Base-by-base conservation (phyloP, 768 basidiomycete species). In the Nidula microcarpa region DNA sequence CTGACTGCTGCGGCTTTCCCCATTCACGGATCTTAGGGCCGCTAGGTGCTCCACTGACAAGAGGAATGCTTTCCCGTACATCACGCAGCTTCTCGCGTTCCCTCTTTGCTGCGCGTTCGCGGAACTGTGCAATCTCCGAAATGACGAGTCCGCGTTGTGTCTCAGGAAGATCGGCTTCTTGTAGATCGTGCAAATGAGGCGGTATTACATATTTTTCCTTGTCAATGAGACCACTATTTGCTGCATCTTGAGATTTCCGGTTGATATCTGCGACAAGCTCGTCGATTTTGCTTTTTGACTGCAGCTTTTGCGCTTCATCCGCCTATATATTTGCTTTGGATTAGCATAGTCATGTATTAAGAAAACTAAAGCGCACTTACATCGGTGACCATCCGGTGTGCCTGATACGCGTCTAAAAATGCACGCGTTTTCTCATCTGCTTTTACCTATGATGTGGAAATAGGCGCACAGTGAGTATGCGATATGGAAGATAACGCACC, bases 151-250 rank as follows among this genome's bases (percentile, higher is more conserved):
- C 93, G 35, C 96, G 88, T 57, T 81, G 84, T 0, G 91, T 91
- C 73, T 99, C 97, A 18, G 97, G 96, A 43, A 99, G 81, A 65
- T 99, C 97, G 50, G 94, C 91, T 72, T 97, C 94, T 65, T 94
- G 90, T 43, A 99, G 79, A 71, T 98, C 97, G 70, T 93, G 92
- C 16, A 98, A 80, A 71, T 99, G 97, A n/a, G 92, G 91, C 23
- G 94, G 94, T 43, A 97, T 92, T 57, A 91, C 80, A 66, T 91
- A 91, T 79, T 87, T 86, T 70, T 93, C 89, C 63, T 89, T 87
- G 70, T 91, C 87, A 50, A 84, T 81, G 37, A 84, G 76, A n/a
- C 87, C 87, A 53, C 67, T 85, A 55, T 83, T 84, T 1, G 89
- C 86, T 3, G 87, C 85, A 46, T 91, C 88, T 65, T 87, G 84